These are phyloP conservation scores for Angomonas desouzai DNA, from an alignment of 208 protist species.

Conservation along the genomic window DNA sequence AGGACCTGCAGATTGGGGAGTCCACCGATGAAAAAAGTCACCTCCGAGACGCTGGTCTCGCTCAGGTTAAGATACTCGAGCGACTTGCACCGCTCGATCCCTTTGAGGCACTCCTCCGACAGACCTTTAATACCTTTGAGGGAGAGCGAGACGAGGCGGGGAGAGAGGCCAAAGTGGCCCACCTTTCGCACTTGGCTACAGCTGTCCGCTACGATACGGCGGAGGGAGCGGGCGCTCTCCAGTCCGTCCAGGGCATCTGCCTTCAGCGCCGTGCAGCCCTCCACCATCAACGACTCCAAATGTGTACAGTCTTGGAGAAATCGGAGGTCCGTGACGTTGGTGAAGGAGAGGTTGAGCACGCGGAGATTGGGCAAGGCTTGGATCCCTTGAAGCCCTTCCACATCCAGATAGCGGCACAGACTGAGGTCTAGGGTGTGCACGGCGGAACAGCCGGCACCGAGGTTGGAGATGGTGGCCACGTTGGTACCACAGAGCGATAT, in stretches of 20 bases:
- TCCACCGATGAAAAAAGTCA: conserved; percentile 25
- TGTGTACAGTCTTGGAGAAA: conserved; percentile 36
- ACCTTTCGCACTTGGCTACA: conserved; percentile 25
- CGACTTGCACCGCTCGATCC: conserved; percentile 26
- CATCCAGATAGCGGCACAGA: conserved; percentile 50
- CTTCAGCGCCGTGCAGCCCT: conserved; percentile 36
- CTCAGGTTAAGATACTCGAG: conserved; percentile 45
- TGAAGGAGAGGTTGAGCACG: conserved; percentile 47
- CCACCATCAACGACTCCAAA: conserved; percentile 39
- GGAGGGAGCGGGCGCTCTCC: conserved; percentile 26
- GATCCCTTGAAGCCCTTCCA: conserved; percentile 47
- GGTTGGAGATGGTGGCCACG: conserved; percentile 45
- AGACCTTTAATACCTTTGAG: conserved; percentile 27
- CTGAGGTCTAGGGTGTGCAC: conserved; percentile 52
- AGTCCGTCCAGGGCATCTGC: conserved; percentile 31
- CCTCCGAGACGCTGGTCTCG: conserved; percentile 29
- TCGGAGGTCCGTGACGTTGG: conserved; percentile 33
- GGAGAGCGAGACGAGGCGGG: conserved; percentile 29
- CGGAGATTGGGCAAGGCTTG: conserved; percentile 39
- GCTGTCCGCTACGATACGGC: conserved; percentile 29
- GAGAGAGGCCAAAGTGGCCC: conserved; percentile 27
- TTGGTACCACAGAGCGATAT: conserved; percentile 56
- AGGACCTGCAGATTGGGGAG: conserved; percentile 1
- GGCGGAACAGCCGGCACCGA: conserved; percentile 28
- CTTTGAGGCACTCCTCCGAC: conserved; percentile 23